These are phyloP conservation scores for Abortiporus biennis DNA, from an alignment of 1,284 basidiomycete species.

Conservation along the genomic window DNA sequence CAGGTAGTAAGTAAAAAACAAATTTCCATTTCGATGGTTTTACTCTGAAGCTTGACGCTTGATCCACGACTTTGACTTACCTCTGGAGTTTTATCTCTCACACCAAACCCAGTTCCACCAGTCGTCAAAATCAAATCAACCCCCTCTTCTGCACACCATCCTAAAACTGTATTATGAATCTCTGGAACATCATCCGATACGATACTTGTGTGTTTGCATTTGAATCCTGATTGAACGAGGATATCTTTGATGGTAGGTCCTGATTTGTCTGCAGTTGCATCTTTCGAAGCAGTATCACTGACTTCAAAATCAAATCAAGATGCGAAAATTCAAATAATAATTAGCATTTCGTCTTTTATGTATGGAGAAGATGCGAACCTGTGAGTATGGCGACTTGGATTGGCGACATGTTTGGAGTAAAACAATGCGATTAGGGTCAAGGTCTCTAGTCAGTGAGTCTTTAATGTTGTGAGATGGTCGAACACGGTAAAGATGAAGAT, in stretches of 20 bases:
- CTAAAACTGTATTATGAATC: slow-evolving; percentile 43
- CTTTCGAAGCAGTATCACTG: slow-evolving; percentile 59
- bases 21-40: slow-evolving; percentile 5
- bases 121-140: slow-evolving; percentile 77
- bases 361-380: slow-evolving; percentile 15
- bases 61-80: slow-evolving; percentile 35
- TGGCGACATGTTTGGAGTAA: slow-evolving; percentile 16
- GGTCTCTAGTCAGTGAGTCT: no score
- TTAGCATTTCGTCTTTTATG: neutral
- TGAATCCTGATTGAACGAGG: slow-evolving; percentile 35
- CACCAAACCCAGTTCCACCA: slow-evolving; percentile 84
- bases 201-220: slow-evolving; percentile 28
- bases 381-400: slow-evolving; percentile 25
- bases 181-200: slow-evolving; percentile 58
- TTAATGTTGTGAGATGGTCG: no score
- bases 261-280: slow-evolving; percentile 53
- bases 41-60: neutral
- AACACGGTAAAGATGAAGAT: no score
- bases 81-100: slow-evolving; percentile 77
- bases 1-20: slow-evolving; percentile 1
- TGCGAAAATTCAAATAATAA: neutral
- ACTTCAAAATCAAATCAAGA: slow-evolving; percentile 27
- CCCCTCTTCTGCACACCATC: slow-evolving; percentile 36
- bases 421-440: no score
- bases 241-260: slow-evolving; percentile 56